phyloP scores from a whole-genome alignment of 495 filamentous ascomycete genomes.

The Astrothelium macrocarpum region DNA sequence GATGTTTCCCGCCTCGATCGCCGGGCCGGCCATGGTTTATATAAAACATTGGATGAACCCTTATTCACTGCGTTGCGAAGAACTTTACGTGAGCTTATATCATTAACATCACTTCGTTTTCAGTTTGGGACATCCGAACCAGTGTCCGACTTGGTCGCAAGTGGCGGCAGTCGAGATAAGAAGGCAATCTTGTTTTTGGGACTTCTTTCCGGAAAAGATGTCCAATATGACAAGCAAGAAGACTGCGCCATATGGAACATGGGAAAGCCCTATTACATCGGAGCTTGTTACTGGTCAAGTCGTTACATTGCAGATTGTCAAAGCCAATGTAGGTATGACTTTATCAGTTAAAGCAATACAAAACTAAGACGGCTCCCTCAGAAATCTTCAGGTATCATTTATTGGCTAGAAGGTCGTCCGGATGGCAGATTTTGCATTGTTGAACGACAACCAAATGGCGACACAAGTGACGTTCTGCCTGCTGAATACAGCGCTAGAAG shows the following conservation, averaged over 20 bases:
- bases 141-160: too few species aligned
- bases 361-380: not conserved
- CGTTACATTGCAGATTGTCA: not conserved
- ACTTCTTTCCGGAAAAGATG: not conserved
- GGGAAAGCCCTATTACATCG: conserved; percentile 2
- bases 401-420: conserved; percentile 1
- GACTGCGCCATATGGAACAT: not conserved
- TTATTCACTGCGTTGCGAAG: not conserved
- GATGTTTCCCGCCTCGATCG: not conserved
- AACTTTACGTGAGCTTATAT: not conserved
- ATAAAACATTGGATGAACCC: conserved; percentile 1
- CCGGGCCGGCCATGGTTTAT: not conserved
- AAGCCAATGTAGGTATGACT: not conserved
- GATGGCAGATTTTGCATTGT: conserved; percentile 3
- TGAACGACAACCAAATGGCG: not conserved
- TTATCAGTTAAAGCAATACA: not conserved
- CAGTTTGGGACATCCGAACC: too few species aligned
- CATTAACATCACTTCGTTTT: not conserved
- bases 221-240: not conserved
- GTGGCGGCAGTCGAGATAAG: too few species aligned
- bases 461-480: not conserved
- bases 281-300: not conserved
- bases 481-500: not conserved
- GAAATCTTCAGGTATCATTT: not conserved
- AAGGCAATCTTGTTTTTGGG: not conserved